phyloP scores from a whole-genome alignment of 768 basidiomycete species.

The Boletus bicolor region DNA sequence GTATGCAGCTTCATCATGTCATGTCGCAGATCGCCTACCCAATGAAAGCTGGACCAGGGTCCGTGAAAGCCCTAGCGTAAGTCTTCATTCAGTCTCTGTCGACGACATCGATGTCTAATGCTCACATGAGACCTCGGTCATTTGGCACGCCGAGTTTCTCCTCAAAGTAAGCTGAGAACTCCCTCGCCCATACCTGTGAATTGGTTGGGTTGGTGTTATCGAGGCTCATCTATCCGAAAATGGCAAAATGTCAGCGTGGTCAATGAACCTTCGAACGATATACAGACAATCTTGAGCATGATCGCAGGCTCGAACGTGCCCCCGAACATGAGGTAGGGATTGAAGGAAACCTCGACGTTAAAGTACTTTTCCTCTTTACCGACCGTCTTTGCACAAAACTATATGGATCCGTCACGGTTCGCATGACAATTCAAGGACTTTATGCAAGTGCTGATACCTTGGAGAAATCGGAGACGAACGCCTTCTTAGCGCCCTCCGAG shows the following conservation, averaged over 20 bases:
- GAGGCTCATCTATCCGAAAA: slow-evolving; percentile 46
- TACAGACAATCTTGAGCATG: slow-evolving; percentile 55
- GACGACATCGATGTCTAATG: neutral
- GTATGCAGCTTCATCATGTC: neutral
- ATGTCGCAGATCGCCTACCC: slow-evolving; percentile 16
- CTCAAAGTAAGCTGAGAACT: slow-evolving; percentile 52
- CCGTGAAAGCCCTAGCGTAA: slow-evolving; percentile 21
- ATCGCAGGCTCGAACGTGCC: slow-evolving; percentile 69
- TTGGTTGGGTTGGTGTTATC: slow-evolving; percentile 46
- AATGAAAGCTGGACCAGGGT: slow-evolving; percentile 25
- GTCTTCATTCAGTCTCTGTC: neutral
- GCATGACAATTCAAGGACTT: neutral
- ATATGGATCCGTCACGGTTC: neutral
- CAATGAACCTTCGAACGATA: neutral
- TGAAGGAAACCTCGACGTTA: slow-evolving; percentile 51
- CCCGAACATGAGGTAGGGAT: slow-evolving; percentile 56
- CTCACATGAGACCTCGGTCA: slow-evolving; percentile 61
- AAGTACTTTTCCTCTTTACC: slow-evolving; percentile 55
- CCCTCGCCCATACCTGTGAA: slow-evolving; percentile 54
- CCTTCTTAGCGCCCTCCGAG: slow-evolving; percentile 30
- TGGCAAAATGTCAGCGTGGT: neutral
- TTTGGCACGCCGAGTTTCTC: slow-evolving; percentile 47
- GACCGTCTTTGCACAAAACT: slow-evolving; percentile 54
- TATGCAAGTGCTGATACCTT: slow-evolving; percentile 36
- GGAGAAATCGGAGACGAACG: slow-evolving; percentile 50